Conservation (phyloP, 2,329 filamentous ascomycete species). For the Neonectria ditissima region DNA sequence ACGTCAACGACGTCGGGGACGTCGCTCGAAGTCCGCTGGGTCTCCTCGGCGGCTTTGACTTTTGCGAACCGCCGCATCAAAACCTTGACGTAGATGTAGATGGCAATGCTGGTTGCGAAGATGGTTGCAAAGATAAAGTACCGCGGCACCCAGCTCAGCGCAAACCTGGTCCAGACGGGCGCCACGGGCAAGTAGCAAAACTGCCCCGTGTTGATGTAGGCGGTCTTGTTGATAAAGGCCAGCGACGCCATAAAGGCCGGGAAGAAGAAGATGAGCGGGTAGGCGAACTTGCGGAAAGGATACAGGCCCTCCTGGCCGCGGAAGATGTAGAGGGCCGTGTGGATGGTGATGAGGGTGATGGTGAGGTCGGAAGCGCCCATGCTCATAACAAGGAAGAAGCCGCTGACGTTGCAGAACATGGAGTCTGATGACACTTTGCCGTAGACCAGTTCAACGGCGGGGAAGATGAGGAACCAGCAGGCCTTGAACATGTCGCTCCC, state of each 20-base stretch:
- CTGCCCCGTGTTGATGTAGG: conserved; percentile 72
- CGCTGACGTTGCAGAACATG: conserved; percentile 74
- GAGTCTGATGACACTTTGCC: conserved; percentile 64
- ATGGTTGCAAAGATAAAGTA: conserved; percentile 76
- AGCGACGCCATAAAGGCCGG: conserved; percentile 71
- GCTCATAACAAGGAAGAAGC: conserved; percentile 75
- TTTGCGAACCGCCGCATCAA: conserved; percentile 55
- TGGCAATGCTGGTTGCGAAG: conserved; percentile 72
- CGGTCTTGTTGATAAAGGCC: conserved; percentile 69
- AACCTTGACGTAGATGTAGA: conserved; percentile 75
- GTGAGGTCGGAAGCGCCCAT: conserved; percentile 78
- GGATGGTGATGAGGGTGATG: conserved; percentile 78
- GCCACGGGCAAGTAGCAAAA: conserved; percentile 77
- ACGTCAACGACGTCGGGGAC: conserved; percentile 26
- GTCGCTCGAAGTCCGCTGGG: conserved; percentile 26
- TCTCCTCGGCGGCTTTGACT: conserved; percentile 22
- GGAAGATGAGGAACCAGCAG: conserved; percentile 75
- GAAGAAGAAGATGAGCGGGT: conserved; percentile 66
- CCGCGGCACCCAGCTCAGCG: conserved; percentile 78
- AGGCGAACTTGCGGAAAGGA: conserved; percentile 72
- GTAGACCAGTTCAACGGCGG: conserved; percentile 66
- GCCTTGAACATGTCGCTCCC: conserved; percentile 79
- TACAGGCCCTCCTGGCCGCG: conserved; percentile 74
- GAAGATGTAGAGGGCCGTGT: conserved; percentile 79
- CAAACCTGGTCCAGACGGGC: conserved; percentile 76